Conservation (phyloP, 1,139 yeast species). For the Sugiyamaella japonica region DNA sequence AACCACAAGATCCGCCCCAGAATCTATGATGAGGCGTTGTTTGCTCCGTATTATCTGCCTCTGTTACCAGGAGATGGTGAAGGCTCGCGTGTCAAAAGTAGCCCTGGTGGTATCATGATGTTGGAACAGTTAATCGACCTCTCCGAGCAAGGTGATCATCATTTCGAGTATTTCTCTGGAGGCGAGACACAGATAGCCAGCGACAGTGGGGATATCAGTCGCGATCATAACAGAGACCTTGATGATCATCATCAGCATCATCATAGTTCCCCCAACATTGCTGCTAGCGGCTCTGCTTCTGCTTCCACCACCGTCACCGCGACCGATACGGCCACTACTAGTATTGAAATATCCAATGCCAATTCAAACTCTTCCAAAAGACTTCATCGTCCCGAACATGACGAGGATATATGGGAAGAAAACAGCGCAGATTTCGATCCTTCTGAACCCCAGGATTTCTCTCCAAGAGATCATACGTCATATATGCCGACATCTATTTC, state of each 20-base stretch:
- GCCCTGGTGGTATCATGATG: slow-evolving; percentile 64
- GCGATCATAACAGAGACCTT: slow-evolving; percentile 36
- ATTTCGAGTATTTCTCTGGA: slow-evolving; percentile 87
- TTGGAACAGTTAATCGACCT: slow-evolving; percentile 78
- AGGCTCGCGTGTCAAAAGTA: slow-evolving; percentile 80
- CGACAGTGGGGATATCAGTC: slow-evolving; percentile 47
- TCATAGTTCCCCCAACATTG: not conserved
- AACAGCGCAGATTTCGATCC: slow-evolving; percentile 53
- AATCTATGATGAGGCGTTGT: slow-evolving; percentile 84
- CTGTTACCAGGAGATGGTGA: slow-evolving; percentile 76
- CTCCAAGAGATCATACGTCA: slow-evolving; percentile 37
- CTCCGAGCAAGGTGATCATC: slow-evolving; percentile 84
- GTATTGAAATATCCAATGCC: slow-evolving; percentile 7
- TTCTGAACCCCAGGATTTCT: slow-evolving; percentile 64
- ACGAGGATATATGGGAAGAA: slow-evolving; percentile 18
- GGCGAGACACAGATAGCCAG: slow-evolving; percentile 36
- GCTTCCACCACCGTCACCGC: not conserved
- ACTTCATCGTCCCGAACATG: slow-evolving; percentile 44
- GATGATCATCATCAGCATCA: not conserved
- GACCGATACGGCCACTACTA: not conserved
- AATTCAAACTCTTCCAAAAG: slow-evolving; percentile 4
- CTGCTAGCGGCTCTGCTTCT: not conserved
- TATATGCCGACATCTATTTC: slow-evolving; percentile 16
- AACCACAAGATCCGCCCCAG: slow-evolving; percentile 84
- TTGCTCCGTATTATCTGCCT: slow-evolving; percentile 87